Percentiles rank a stretch among this genome's conserved stretches.
Evolutionary conservation across 2,329 filamentous ascomycete genomes (phyloP).

Genomic region (Microdochium bolleyi): DNA sequence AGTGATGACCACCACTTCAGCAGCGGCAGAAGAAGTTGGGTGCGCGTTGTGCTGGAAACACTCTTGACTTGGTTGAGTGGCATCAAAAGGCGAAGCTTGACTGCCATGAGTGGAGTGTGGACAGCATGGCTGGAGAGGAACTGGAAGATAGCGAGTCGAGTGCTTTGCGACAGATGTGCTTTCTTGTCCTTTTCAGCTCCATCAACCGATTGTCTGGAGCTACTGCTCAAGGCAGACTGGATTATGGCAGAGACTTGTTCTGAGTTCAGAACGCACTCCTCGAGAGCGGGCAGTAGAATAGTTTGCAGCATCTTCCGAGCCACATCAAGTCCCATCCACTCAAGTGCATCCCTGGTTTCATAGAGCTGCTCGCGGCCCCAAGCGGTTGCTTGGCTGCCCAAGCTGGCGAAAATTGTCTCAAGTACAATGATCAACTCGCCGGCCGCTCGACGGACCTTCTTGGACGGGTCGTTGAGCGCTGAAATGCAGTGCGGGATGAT

Average conservation of each 20-base stretch:
- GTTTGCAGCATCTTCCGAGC: constrained; percentile 53
- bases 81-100: constrained; percentile 66
- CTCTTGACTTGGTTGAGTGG: constrained; percentile 66
- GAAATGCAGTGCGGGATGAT: constrained; percentile 75
- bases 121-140: constrained; percentile 70
- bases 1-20: constrained; percentile 62
- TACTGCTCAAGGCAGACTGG: constrained; percentile 49
- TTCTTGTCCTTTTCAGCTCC: constrained; percentile 38
- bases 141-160: constrained; percentile 56
- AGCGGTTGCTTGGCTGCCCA: constrained; percentile 23
- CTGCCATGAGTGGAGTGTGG: constrained; percentile 56
- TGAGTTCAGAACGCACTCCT: constrained; percentile 79
- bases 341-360: constrained; percentile 41
- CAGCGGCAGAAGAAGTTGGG: constrained; percentile 67
- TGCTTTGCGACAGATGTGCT: constrained; percentile 47
- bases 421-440: constrained; percentile 57
- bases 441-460: constrained; percentile 68
- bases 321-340: constrained; percentile 52
- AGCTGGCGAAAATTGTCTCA: constrained; percentile 34
- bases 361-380: constrained; percentile 65
- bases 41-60: constrained; percentile 61
- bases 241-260: constrained; percentile 61
- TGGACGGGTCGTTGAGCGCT: constrained; percentile 67
- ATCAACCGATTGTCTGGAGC: constrained; percentile 13
- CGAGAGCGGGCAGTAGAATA: constrained; percentile 65